These are phyloP conservation scores for Naegleria fowleri DNA, from an alignment of 208 protist species.

Conservation along the genomic window DNA sequence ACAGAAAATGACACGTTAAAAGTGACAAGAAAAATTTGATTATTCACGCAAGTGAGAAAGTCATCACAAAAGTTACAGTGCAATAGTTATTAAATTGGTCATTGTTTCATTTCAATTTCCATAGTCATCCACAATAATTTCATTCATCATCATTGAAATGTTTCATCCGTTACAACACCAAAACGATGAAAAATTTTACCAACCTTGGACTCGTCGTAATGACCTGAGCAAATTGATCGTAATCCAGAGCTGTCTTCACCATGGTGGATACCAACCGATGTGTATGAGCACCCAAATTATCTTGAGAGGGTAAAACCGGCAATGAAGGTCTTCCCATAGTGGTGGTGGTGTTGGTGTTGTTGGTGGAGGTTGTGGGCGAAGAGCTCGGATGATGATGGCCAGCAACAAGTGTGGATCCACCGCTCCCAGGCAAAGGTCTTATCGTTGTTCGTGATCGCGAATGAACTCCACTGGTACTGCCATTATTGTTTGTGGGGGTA, in stretches of 20 bases:
- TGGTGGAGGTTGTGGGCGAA: too few relatives aligned
- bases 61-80: too few relatives aligned
- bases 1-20: neutral
- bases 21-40: too few relatives aligned
- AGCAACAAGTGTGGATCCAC: too few relatives aligned
- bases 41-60: too few relatives aligned
- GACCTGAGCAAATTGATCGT: neutral
- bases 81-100: too few relatives aligned
- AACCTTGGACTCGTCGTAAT: neutral
- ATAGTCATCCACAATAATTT: too few relatives aligned
- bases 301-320: neutral
- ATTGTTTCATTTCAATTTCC: too few relatives aligned
- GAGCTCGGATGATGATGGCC: too few relatives aligned
- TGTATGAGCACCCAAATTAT: neutral
- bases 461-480: neutral
- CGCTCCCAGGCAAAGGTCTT: neutral
- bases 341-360: neutral
- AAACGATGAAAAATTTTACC: neutral
- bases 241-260: neutral
- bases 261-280: neutral
- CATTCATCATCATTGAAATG: too few relatives aligned
- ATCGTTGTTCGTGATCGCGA: neutral
- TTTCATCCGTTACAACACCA: too few relatives aligned
- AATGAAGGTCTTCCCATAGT: neutral
- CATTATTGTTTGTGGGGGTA: too few relatives aligned